Base-by-base conservation (phyloP, 768 basidiomycete genomes). In the Pisolithus tinctorius region DNA sequence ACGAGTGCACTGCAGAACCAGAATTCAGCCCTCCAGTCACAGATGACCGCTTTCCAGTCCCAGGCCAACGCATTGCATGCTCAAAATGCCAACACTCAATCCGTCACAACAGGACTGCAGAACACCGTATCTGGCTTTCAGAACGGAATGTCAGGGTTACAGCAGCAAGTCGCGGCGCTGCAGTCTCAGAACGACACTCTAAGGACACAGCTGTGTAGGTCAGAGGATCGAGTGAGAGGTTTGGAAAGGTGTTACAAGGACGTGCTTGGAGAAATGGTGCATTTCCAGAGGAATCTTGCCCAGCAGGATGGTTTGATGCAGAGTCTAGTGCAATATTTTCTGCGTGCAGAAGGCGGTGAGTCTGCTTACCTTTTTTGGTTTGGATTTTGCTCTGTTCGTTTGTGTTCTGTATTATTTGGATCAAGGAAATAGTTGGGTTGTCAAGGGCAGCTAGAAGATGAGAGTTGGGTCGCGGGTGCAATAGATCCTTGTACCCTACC, bases 271-370 rank as follows among this genome's bases (percentile, higher is more conserved):
- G 85, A 87, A 67, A 80, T 88, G 75, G 82, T 84, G 60, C 74
- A 77, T 57, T 84, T 85, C 63, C 85, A 86, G 68, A 70, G 79
- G 53, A 81, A 80, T 57, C 80, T 84, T 80, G 86, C 85, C 30
- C 84, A 90, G 68, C 89, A 92, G 72, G 92, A 94, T 58, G 81
- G 80, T 39, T 65, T 92, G 49, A 84, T 90, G 80, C 86, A 90
- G 68, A 82, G 79, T 58, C 63, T 93, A 53, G 84, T 93, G 58
- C 82, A 84, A 52, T 89, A 88, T 70, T 86, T 89, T 66, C 71
- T 93, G 58, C 82, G 85, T 58, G 69, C 78, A 55, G 88, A 89
- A 69, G 74, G 73, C 55, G 76, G 77, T 77, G 64, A 66, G 75
- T 69, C 23, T 31, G 20, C 16, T 27, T 45, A n/a, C 44, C 25